Conservation (phyloP, 2,329 filamentous ascomycete species). For the Lachnellula subtilissima region DNA sequence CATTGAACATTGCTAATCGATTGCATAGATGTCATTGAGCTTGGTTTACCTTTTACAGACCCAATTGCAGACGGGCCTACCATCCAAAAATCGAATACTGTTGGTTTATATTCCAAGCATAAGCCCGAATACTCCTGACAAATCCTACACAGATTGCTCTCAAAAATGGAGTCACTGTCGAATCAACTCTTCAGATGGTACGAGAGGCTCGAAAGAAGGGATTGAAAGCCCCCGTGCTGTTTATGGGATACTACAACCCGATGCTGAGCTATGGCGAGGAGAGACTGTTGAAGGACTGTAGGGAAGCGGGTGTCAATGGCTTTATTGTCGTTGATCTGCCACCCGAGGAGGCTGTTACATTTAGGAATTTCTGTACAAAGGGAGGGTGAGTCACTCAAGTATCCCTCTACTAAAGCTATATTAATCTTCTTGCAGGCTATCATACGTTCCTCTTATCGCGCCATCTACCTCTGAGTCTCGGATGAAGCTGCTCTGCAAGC, state of each 20-base stretch:
- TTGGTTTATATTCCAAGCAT: slow-evolving; percentile 33
- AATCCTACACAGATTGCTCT: slow-evolving; percentile 56
- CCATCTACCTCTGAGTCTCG: slow-evolving; percentile 86
- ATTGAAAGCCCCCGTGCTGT: slow-evolving; percentile 73
- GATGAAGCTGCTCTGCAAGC: slow-evolving; percentile 93
- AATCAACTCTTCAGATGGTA: slow-evolving; percentile 76
- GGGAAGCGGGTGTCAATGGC: slow-evolving; percentile 81
- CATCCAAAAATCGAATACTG: slow-evolving; percentile 92
- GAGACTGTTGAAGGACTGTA: slow-evolving; percentile 76
- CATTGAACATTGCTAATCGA: slow-evolving; percentile 1
- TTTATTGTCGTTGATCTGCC: slow-evolving; percentile 97
- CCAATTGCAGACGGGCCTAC: slow-evolving; percentile 97
- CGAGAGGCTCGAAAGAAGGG: slow-evolving; percentile 73
- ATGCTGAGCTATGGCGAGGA: slow-evolving; percentile 93
- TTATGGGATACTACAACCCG: slow-evolving; percentile 99
- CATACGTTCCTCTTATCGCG: slow-evolving; percentile 94
- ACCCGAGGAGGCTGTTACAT: slow-evolving; percentile 90
- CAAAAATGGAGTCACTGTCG: slow-evolving; percentile 80
- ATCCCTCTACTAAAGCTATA: neutral
- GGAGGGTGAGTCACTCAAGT: slow-evolving; percentile 53
- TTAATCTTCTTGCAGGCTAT: slow-evolving; percentile 52
- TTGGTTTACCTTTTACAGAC: slow-evolving; percentile 95
- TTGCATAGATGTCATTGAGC: slow-evolving; percentile 77
- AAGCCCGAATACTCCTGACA: slow-evolving; percentile 12
- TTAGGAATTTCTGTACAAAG: slow-evolving; percentile 76